phyloP scores from a whole-genome alignment of 495 filamentous ascomycete species.

The Daldinia childiae region DNA sequence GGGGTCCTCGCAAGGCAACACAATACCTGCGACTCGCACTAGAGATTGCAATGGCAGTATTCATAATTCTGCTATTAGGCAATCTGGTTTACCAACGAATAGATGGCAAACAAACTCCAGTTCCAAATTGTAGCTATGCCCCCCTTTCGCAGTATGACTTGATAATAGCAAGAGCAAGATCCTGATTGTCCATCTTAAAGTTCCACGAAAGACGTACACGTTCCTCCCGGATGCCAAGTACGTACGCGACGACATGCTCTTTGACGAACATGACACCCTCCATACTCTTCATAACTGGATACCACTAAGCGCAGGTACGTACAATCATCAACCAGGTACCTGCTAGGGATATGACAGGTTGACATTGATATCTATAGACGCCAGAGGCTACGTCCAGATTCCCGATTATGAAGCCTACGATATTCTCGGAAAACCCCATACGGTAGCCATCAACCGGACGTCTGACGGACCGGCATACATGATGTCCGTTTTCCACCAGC shows the following conservation, averaged over 20 bases:
- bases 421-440: conserved; percentile 51
- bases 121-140: conserved; percentile 40
- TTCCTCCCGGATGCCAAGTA: conserved; percentile 53
- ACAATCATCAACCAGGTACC: background rate
- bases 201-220: conserved; percentile 54
- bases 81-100: conserved; percentile 22
- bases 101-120: conserved; percentile 25
- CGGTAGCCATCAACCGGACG: conserved; percentile 44
- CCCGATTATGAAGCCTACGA: conserved; percentile 46
- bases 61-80: conserved; percentile 31
- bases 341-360: background rate
- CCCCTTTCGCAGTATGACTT: background rate
- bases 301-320: conserved; percentile 51
- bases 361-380: conserved; percentile 34
- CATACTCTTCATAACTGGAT: conserved; percentile 59
- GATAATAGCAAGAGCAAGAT: background rate
- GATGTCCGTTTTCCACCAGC: conserved; percentile 63
- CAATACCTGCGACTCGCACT: conserved; percentile 39
- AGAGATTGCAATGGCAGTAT: conserved; percentile 39
- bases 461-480: conserved; percentile 55
- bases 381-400: conserved; percentile 55
- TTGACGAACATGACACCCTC: conserved; percentile 50
- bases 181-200: conserved; percentile 32
- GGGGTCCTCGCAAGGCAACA: background rate
- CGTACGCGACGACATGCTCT: conserved; percentile 57